Evolutionary conservation across 192 early-diverging fungal species (phyloP).

Genomic region (Gonapodya prolifera): DNA sequence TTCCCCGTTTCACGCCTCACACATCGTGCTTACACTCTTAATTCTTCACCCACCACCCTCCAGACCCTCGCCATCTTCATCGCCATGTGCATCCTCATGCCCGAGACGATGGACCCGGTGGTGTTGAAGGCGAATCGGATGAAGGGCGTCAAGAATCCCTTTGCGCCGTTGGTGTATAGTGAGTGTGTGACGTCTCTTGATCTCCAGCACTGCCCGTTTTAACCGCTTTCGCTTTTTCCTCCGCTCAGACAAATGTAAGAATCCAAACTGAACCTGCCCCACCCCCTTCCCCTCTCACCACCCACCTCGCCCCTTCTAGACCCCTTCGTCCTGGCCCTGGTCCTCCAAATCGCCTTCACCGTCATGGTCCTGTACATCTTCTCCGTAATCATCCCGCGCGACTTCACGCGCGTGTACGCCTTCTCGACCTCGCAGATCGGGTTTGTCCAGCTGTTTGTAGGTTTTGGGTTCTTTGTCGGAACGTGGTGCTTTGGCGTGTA

Average conservation of each 20-base stretch:
- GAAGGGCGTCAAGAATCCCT: not conserved
- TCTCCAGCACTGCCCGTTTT: too few relatives aligned
- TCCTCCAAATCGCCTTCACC: not conserved
- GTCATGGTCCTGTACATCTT: not conserved
- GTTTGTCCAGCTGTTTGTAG: not conserved
- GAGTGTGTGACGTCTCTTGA: not conserved
- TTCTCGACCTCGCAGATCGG: not conserved
- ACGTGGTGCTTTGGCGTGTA: not conserved
- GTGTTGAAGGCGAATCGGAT: not conserved
- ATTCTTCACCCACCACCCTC: too few relatives aligned
- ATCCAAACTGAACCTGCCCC: too few relatives aligned
- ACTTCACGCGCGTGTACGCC: not conserved
- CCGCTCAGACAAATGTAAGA: too few relatives aligned
- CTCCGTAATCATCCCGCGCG: not conserved
- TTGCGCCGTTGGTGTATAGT: not conserved
- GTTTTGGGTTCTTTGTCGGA: not conserved
- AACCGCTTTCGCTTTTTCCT: too few relatives aligned
- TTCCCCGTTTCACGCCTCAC: too few relatives aligned
- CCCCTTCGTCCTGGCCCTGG: not conserved
- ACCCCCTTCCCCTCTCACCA: too few relatives aligned
- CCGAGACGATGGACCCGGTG: not conserved
- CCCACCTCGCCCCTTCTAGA: too few relatives aligned
- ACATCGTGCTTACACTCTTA: too few relatives aligned
- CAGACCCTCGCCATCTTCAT: not conserved
- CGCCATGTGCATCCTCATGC: not conserved